These are phyloP conservation scores for Cocos nucifera DNA, from an alignment of 176 grass and related monocot species.

Conservation along the genomic window DNA sequence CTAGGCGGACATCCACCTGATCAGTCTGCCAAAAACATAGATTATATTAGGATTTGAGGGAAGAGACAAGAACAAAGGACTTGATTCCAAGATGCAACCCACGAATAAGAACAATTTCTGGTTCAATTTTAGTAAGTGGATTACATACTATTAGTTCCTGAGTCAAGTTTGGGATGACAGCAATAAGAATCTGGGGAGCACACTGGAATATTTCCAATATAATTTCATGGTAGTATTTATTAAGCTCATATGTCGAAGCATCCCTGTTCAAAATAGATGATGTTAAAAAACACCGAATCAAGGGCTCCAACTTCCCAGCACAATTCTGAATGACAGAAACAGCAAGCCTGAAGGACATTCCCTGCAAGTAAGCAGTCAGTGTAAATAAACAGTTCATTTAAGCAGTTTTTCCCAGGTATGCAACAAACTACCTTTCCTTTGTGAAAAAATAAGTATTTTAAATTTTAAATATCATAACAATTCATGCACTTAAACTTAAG, in stretches of 20 bases:
- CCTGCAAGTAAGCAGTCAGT: constrained; percentile 38
- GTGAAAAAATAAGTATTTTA: too few relatives aligned
- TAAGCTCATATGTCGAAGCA: constrained; percentile 32
- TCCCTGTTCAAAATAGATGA: constrained; percentile 53
- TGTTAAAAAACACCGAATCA: constrained; percentile 46
- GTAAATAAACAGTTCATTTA: background rate
- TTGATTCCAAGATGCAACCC: too few relatives aligned
- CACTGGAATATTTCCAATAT: constrained; percentile 84
- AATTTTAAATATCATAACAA: too few relatives aligned
- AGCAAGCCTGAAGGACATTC: constrained; percentile 58
- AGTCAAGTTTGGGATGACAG: constrained; percentile 73
- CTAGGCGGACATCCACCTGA: constrained; percentile 53
- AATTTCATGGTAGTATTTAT: constrained; percentile 59
- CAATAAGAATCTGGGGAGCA: constrained; percentile 61
- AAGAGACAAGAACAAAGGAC: too few relatives aligned
- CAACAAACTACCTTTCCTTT: too few relatives aligned
- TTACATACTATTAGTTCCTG: constrained; percentile 70
- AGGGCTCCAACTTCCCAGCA: constrained; percentile 53
- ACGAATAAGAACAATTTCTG: too few relatives aligned
- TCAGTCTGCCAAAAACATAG: constrained; percentile 43
- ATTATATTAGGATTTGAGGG: background rate
- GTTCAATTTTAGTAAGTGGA: constrained; percentile 3
- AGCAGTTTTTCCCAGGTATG: background rate
- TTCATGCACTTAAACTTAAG: too few relatives aligned
- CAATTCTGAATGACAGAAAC: constrained; percentile 52